Evolutionary conservation across 2,329 filamentous ascomycete species (phyloP).

Genomic region (Diplodia scrobiculata): DNA sequence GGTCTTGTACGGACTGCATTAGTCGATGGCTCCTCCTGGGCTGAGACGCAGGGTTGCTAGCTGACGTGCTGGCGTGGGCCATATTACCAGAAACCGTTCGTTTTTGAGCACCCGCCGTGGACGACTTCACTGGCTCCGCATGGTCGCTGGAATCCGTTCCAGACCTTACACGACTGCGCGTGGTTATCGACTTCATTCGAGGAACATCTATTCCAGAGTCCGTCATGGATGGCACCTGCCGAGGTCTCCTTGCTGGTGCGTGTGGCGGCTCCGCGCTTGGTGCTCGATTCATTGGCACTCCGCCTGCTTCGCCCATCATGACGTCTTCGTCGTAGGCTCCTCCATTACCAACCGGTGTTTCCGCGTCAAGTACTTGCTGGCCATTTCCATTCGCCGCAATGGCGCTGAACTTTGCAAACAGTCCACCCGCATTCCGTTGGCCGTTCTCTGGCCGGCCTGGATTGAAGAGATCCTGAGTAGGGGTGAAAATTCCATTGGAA

Average conservation of each 20-base stretch:
- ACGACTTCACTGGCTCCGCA: conserved; percentile 43
- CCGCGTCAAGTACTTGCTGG: conserved; percentile 40
- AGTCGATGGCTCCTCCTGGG: conserved; percentile 51
- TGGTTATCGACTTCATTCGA: conserved; percentile 45
- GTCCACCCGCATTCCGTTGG: conserved; percentile 42
- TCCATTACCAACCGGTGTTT: conserved; percentile 53
- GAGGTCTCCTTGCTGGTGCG: conserved; percentile 50
- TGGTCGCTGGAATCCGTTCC: conserved; percentile 46
- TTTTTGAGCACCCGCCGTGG: conserved; percentile 64
- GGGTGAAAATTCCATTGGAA: conserved; percentile 34
- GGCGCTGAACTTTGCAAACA: conserved; percentile 49
- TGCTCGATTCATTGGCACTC: conserved; percentile 38
- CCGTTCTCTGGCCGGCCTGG: conserved; percentile 39
- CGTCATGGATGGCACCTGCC: conserved; percentile 41
- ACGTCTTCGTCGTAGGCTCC: conserved; percentile 49
- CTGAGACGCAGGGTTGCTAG: conserved; percentile 48
- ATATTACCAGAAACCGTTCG: conserved; percentile 86
- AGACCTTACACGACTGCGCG: conserved; percentile 45
- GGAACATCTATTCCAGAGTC: conserved; percentile 41
- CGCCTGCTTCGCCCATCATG: conserved; percentile 45
- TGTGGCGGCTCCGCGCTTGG: conserved; percentile 50
- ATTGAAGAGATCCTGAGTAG: conserved; percentile 51
- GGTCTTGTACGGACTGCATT: conserved; percentile 56
- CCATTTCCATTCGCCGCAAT: conserved; percentile 35
- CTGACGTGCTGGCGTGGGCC: conserved; percentile 39